phyloP scores from a whole-genome alignment of 2,329 filamentous ascomycete species.

The Arthrobotrys megalospora region DNA sequence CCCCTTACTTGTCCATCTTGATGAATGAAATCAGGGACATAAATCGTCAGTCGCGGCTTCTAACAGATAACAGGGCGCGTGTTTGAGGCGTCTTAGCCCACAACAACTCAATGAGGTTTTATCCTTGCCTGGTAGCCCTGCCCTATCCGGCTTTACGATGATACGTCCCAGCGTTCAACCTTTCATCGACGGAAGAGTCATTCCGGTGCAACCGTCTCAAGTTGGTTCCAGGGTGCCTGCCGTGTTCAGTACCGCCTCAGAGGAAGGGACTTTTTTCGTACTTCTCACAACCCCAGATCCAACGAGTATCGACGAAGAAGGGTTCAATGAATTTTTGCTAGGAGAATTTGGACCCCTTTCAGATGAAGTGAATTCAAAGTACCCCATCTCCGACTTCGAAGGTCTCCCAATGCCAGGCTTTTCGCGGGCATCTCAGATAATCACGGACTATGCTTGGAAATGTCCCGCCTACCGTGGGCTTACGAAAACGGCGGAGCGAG shows the following conservation, averaged over 20 bases:
- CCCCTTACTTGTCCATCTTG: background rate
- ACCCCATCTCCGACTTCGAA: constrained; percentile 33
- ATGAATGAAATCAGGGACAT: background rate
- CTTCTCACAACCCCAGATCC: background rate
- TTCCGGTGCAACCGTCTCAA: constrained; percentile 40
- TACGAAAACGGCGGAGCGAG: constrained; percentile 22
- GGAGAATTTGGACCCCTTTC: constrained; percentile 38
- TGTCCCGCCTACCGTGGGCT: constrained; percentile 45
- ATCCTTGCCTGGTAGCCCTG: background rate
- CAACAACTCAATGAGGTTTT: constrained; percentile 4
- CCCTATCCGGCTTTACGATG: background rate
- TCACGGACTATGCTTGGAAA: constrained; percentile 41
- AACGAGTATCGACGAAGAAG: background rate
- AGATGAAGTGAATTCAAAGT: constrained; percentile 15
- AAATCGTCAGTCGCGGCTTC: background rate
- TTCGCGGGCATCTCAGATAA: constrained; percentile 35
- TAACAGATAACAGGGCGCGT: constrained; percentile 21
- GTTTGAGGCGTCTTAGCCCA: constrained; percentile 23
- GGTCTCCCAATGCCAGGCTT: constrained; percentile 15
- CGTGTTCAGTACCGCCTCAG: constrained; percentile 13
- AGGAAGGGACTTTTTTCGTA: constrained; percentile 35
- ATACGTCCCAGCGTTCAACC: constrained; percentile 20
- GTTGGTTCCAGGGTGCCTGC: constrained; percentile 40
- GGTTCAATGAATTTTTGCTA: constrained; percentile 1
- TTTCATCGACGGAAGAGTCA: constrained; percentile 43